Conservation (phyloP, 352 stramenopile genomes). For the Globisporangium abappressorium region DNA sequence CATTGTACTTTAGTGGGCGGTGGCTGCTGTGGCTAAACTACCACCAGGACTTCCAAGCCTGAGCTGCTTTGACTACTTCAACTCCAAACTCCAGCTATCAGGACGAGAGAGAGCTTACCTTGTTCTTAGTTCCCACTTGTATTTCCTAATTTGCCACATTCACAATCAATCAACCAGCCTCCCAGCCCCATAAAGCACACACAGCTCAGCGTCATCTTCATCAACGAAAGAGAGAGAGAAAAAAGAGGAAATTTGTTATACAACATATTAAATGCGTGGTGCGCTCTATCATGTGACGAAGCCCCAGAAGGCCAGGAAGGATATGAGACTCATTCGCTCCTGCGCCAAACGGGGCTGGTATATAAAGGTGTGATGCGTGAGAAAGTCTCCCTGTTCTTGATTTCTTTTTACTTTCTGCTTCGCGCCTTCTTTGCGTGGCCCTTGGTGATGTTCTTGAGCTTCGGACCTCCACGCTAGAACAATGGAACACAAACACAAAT, state of each 20-base stretch:
- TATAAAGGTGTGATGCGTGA: conserved; percentile 4
- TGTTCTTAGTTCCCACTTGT: background rate
- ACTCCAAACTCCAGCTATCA: conserved; percentile 17
- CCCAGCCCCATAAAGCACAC: background rate
- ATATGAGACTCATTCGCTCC: background rate
- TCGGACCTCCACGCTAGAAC: conserved; percentile 28
- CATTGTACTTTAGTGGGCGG: conserved; percentile 37
- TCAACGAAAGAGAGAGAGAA: conserved; percentile 7
- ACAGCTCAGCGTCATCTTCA: background rate
- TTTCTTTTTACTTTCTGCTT: conserved; percentile 39
- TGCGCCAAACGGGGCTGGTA: background rate
- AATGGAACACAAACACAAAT: too few species aligned
- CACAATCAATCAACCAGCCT: background rate
- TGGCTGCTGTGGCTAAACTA: conserved; percentile 45
- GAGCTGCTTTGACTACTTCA: background rate
- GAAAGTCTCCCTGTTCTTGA: background rate
- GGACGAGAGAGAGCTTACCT: conserved; percentile 4
- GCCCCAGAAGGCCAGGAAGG: background rate
- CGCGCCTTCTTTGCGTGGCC: conserved; percentile 59
- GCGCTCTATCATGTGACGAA: conserved; percentile 16
- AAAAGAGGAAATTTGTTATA: conserved; percentile 10
- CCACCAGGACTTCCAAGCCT: background rate
- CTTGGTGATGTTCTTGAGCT: conserved; percentile 78
- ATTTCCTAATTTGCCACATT: background rate
- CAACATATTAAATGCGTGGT: conserved; percentile 18